These are phyloP conservation scores for Aaosphaeria pasadenensis DNA, from an alignment of 2,329 filamentous ascomycete species.

Conservation along the genomic window DNA sequence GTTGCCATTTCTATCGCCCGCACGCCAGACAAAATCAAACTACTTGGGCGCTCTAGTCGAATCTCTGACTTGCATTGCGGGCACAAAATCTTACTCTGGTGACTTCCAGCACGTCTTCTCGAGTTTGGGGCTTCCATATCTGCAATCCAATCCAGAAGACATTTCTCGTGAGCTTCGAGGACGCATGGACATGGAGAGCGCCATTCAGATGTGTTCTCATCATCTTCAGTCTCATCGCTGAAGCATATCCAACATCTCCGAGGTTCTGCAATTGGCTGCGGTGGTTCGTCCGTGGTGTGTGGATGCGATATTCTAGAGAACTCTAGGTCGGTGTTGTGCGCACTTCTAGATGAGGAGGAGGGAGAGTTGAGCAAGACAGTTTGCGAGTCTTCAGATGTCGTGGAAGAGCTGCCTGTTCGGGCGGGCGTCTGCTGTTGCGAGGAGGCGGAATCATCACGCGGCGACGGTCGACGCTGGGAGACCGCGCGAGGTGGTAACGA, in stretches of 20 bases:
- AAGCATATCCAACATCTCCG: constrained; percentile 70
- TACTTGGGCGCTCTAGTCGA: constrained; percentile 69
- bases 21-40: constrained; percentile 66
- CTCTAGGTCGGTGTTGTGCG: background rate
- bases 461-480: constrained; percentile 31
- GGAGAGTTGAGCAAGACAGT: constrained; percentile 43
- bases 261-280: constrained; percentile 33
- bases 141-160: constrained; percentile 89
- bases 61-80: constrained; percentile 88
- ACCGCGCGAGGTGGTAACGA: constrained; percentile 40
- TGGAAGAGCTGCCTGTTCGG: constrained; percentile 36
- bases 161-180: constrained; percentile 84
- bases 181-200: constrained; percentile 87
- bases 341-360: constrained; percentile 7
- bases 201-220: constrained; percentile 65
- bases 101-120: constrained; percentile 44
- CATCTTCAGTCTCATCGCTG: constrained; percentile 62
- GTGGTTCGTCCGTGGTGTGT: constrained; percentile 8
- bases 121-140: constrained; percentile 70
- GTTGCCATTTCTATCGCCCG: constrained; percentile 57
- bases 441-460: constrained; percentile 10
- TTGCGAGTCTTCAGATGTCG: constrained; percentile 45
- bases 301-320: constrained; percentile 5
- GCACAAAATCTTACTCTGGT: constrained; percentile 66
- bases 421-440: constrained; percentile 14